Conservation (phyloP, 768 basidiomycete genomes). For the Agaricus bisporus region DNA sequence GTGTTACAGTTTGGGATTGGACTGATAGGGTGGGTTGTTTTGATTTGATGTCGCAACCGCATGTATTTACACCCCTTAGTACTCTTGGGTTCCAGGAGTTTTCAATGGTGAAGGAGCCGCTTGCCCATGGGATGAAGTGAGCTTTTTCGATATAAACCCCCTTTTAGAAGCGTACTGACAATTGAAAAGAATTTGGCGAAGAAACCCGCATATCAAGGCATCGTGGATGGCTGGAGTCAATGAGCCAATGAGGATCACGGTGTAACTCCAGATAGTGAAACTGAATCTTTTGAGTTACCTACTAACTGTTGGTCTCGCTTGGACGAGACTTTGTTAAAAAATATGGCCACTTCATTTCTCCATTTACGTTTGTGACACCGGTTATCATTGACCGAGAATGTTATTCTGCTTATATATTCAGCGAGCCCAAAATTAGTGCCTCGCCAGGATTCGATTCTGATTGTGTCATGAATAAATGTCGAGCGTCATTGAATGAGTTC, state of each 20-base stretch:
- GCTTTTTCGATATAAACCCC: slow-evolving; percentile 7
- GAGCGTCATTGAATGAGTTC: too few species aligned
- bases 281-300: too few species aligned
- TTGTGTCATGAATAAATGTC: too few species aligned
- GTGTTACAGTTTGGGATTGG: slow-evolving; percentile 39
- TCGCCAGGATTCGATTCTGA: too few species aligned
- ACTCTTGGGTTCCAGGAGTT: slow-evolving; percentile 32
- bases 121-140: slow-evolving; percentile 30
- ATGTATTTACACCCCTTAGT: slow-evolving; percentile 15
- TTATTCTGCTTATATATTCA: too few species aligned
- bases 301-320: too few species aligned
- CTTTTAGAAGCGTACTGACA: not conserved
- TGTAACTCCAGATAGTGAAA: too few species aligned
- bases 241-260: not conserved
- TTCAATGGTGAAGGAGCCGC: slow-evolving; percentile 34
- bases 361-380: too few species aligned
- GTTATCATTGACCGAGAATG: too few species aligned
- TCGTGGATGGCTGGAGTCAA: slow-evolving; percentile 8
- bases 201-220: slow-evolving; percentile 17
- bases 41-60: not conserved
- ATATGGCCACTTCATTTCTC: too few species aligned
- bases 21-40: slow-evolving; percentile 28
- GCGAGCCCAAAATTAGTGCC: too few species aligned
- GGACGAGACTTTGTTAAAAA: too few species aligned
- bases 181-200: slow-evolving; percentile 11